Conservation (phyloP, 176 grass and related monocot species). For the Zoysia pacifica region DNA sequence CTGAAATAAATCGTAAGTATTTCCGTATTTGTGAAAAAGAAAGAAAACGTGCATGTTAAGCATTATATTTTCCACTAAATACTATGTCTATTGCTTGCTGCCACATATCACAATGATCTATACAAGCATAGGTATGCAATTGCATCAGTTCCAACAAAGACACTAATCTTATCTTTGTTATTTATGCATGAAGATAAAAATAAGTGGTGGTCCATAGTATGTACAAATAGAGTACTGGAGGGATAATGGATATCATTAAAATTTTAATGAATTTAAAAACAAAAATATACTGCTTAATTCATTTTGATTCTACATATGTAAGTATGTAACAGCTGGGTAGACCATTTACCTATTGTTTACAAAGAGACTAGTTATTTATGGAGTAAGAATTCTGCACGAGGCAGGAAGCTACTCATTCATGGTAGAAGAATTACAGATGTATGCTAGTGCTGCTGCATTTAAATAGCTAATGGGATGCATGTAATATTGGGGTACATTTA, state of each 20-base stretch:
- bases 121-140: background rate
- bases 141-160: too few species aligned
- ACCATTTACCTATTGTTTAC: background rate
- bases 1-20: too few species aligned
- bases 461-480: background rate
- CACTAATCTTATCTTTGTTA: background rate
- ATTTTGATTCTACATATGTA: background rate
- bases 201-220: background rate
- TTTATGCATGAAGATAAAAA: background rate
- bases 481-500: background rate
- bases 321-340: too few species aligned
- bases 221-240: too few species aligned
- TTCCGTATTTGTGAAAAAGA: background rate
- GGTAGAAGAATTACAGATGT: background rate
- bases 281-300: background rate
- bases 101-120: too few species aligned
- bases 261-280: background rate
- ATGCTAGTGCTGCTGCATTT: background rate
- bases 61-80: too few species aligned
- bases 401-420: background rate
- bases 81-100: too few species aligned
- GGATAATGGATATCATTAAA: background rate
- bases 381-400: background rate
- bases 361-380: constrained; percentile 17
- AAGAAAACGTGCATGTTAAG: background rate